Base-by-base conservation (phyloP, 805 yeast species). In the Nakazawaea ernobii region DNA sequence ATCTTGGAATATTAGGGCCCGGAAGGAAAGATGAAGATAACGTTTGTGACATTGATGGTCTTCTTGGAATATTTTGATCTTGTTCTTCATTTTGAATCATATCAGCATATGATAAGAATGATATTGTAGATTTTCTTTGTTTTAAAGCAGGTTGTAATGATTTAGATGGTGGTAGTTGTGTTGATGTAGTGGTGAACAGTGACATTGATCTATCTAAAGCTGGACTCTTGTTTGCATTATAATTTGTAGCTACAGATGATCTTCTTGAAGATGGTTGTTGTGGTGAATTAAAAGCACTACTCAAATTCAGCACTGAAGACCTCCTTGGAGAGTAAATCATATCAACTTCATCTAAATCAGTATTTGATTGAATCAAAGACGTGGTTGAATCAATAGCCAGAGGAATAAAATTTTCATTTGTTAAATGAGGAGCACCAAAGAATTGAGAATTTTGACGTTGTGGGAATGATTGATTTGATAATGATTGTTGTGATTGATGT, bases 21-120 rank as follows among this genome's bases (percentile, higher is more conserved):
- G 39, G 3, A 6, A 42, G 9, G 35, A 61, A 56, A 4, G 66
- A 54, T 32, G 67, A 55, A 1, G 76, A 66, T 14, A 71, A 51
- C 1, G 76, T 66, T 39, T 73, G 70, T 1, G 74, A 59, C 10
- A 75, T 62, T 1, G 79, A 74, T 7, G 90, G 90, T 63, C 89
- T 74, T 62, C 86, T 75, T 45, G 79, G 72, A 44, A 59, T 58
- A 29, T 59, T 59, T 9, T 58, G 53, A 43, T 66, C 70, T 39
- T 63, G 70, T 56, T 82, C 85, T 62, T 84, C 92, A 55, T 78
- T 80, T 53, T 71, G 77, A 51, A 85, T 74, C 77, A 87, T 75
- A 56, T 87, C 96, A 3, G 92, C 95, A 62, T 84, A 87, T 2
- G 90, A 82, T 59, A 80, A 84, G 60, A 86, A 86, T 35, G 74